Base-by-base conservation (phyloP, 805 yeast species). In the Wickerhamomyces ciferrii region DNA sequence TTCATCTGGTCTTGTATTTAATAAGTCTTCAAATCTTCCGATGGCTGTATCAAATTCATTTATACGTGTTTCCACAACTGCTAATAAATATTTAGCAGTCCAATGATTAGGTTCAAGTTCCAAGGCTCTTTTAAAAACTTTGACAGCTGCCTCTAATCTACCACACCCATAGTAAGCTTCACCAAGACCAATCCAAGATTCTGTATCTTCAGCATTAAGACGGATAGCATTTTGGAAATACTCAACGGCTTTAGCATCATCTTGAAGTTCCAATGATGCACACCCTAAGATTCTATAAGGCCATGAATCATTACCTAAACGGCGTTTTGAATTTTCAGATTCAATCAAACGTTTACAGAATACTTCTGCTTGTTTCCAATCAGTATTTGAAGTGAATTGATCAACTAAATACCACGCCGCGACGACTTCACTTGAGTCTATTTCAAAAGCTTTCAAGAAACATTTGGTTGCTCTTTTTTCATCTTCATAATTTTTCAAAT, bases 181-280 rank as follows among this genome's bases (percentile, higher is more conserved):
- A n/a, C 99, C 99, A n/a, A 94, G 69, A 1, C 97, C 97, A 25
- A 86, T 71, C 97, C 98, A 92, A 2, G 96, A 84, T 52, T 87
- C 84, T 2, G 78, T 61, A 63, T 94, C 97, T 44, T 59, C 52
- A 0, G 84, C 69, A 39, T 81, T 70, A 52, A 85, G 68, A 50
- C 97, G 74, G 42, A 94, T 70, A 1, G 97, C 90, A 24, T 82
- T 77, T 64, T 94, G 99, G 60, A 88, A 90, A 78, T 87, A 82
- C 63, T 87, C 92, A 41, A 92, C 84, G 0, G 99, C 96, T 46
- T 81, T 81, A 1, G 79, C 80, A 52, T 81, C 87, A 53, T 84
- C 83, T 54, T 83, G 88, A 24, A 63, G 69, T 58, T 87, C 90
- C 48, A 94, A 67, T 5, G 83, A 73, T 2, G 87, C 77, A 53